Evolutionary conservation across 2,329 filamentous ascomycete genomes (phyloP).

Genomic region (Golovinomyces cichoracearum): DNA sequence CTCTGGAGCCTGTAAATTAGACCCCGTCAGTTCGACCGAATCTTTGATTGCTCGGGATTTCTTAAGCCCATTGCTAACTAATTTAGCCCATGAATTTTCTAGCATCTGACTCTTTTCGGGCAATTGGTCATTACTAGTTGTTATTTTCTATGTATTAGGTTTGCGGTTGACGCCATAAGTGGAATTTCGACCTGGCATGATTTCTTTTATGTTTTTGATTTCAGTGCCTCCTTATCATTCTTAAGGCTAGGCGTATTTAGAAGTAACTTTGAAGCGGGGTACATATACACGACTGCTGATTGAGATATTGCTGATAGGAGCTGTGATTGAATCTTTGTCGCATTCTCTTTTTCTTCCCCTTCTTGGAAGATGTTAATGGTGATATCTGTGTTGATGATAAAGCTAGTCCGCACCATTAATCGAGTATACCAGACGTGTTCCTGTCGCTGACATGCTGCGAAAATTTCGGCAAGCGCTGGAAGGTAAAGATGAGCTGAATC

Average conservation of each 20-base stretch:
- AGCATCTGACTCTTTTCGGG: background rate
- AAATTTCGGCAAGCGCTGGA: background rate
- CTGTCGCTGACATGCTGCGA: background rate
- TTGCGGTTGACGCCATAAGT: background rate
- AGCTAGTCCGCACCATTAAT: background rate
- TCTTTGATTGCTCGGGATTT: background rate
- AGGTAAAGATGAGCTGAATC: background rate
- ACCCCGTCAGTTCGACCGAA: background rate
- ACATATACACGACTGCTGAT: background rate
- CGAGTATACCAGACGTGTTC: background rate
- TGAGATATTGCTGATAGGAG: background rate
- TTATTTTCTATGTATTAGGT: background rate
- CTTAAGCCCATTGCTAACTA: background rate
- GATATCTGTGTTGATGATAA: background rate
- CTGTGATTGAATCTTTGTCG: background rate
- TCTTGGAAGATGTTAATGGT: background rate
- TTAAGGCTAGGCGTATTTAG: background rate
- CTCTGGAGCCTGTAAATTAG: background rate
- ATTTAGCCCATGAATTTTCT: background rate
- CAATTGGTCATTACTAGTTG: background rate
- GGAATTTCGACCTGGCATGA: background rate
- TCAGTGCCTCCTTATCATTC: background rate
- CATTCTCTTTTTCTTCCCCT: background rate
- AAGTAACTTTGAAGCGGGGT: background rate
- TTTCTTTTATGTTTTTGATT: background rate